These are phyloP conservation scores for Alternaria infectoria DNA, from an alignment of 2,329 filamentous ascomycete species.

Conservation along the genomic window DNA sequence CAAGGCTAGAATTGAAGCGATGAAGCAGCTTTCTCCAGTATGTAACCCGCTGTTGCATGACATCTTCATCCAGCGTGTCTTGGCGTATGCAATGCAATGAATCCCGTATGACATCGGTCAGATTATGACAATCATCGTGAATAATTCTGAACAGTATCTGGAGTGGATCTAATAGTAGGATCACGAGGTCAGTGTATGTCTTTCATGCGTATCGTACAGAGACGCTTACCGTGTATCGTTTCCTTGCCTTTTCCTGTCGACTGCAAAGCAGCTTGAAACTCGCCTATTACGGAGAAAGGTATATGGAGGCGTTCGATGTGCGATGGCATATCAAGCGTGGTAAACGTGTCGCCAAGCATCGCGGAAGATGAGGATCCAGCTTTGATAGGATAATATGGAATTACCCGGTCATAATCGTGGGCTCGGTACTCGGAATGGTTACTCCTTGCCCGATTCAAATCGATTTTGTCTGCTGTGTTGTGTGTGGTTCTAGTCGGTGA, in stretches of 20 bases:
- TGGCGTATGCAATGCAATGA: slow-evolving; percentile 24
- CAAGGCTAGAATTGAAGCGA: background rate
- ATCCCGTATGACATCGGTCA: slow-evolving; percentile 17
- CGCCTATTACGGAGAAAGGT: background rate
- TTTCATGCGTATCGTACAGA: background rate
- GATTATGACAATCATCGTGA: slow-evolving; percentile 14
- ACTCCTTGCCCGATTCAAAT: background rate
- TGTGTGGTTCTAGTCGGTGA: background rate
- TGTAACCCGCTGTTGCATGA: background rate
- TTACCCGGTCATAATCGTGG: background rate
- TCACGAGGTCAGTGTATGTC: background rate
- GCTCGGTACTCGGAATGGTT: background rate
- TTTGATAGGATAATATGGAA: background rate
- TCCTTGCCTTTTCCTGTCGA: background rate
- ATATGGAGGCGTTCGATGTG: background rate
- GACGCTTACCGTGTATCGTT: background rate
- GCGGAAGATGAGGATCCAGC: background rate
- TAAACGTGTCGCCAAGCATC: background rate
- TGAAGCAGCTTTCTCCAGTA: background rate
- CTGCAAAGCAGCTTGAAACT: background rate
- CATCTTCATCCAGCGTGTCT: slow-evolving; percentile 16
- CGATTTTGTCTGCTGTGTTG: background rate
- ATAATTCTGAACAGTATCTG: slow-evolving; percentile 16
- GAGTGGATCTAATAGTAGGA: slow-evolving; percentile 61
- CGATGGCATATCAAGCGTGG: background rate